These are phyloP conservation scores for Neofusicoccum laricinum DNA, from an alignment of 2,329 filamentous ascomycete genomes.

Conservation along the genomic window DNA sequence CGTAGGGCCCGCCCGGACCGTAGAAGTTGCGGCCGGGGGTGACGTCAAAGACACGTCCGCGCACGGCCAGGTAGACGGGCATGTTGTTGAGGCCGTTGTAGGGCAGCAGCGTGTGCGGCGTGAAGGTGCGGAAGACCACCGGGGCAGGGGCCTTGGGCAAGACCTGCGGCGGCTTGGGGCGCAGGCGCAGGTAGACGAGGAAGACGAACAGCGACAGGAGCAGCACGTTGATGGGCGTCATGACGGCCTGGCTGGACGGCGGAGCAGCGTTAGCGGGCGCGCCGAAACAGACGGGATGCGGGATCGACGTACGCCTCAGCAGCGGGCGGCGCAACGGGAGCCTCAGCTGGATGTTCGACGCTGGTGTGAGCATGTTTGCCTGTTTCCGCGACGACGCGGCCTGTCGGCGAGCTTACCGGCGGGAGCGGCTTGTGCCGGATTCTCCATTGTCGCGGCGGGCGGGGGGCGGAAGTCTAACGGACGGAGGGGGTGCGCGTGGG, in stretches of 20 bases:
- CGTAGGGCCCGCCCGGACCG: conserved; percentile 90
- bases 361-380: neutral
- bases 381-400: neutral
- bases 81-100: conserved; percentile 73
- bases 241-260: conserved; percentile 49
- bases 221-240: conserved; percentile 60
- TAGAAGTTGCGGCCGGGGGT: conserved; percentile 87
- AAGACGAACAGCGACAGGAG: conserved; percentile 58
- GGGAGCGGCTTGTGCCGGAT: conserved; percentile 4
- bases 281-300: neutral
- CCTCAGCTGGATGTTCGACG: conserved; percentile 17
- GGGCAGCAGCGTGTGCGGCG: conserved; percentile 75
- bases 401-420: conserved; percentile 11
- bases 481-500: neutral
- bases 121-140: conserved; percentile 84
- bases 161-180: conserved; percentile 49
- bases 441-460: neutral
- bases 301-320: conserved; percentile 41
- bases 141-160: conserved; percentile 61
- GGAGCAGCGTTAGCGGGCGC: neutral
- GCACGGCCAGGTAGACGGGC: conserved; percentile 88
- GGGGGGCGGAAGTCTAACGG: neutral
- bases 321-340: conserved; percentile 54
- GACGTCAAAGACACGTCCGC: conserved; percentile 89
- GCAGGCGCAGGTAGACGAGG: conserved; percentile 58